Conservation (phyloP, 345 rosid genomes). For the Luvunga scandens region DNA sequence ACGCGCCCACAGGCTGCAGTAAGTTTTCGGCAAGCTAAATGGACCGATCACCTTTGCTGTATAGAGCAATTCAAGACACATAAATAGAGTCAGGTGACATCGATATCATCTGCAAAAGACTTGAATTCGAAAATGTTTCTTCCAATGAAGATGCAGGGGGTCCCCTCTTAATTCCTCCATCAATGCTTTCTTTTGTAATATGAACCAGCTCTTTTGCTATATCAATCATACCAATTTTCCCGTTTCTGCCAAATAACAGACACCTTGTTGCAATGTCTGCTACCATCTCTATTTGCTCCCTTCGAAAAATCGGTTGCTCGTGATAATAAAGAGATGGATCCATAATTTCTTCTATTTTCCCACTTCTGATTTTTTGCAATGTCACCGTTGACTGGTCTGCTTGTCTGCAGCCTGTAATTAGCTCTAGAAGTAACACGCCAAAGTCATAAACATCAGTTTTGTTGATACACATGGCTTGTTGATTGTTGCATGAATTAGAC, state of each 20-base stretch:
- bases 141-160: conserved; percentile 39
- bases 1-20: neutral
- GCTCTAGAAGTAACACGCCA: conserved; percentile 65
- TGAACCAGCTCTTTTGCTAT: conserved; percentile 70
- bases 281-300: conserved; percentile 64
- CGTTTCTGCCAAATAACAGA: conserved; percentile 68
- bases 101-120: conserved; percentile 87
- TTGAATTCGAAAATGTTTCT: conserved; percentile 87
- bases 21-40: neutral
- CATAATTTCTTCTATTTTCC: conserved; percentile 68
- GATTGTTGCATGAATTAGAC: conserved; percentile 19
- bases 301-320: conserved; percentile 45
- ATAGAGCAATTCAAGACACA: conserved; percentile 23
- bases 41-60: neutral
- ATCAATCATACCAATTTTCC: conserved; percentile 70
- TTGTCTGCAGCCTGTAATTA: conserved; percentile 56
- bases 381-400: conserved; percentile 38
- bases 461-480: conserved; percentile 5
- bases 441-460: conserved; percentile 57
- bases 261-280: conserved; percentile 81
- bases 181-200: conserved; percentile 44
- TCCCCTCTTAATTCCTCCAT: conserved; percentile 45
- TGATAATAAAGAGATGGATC: conserved; percentile 68
- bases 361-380: conserved; percentile 50
- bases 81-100: conserved; percentile 80